These are phyloP conservation scores for Dillenia suffruticosa DNA, from an alignment of 164 flowering plant genomes.

Conservation along the genomic window DNA sequence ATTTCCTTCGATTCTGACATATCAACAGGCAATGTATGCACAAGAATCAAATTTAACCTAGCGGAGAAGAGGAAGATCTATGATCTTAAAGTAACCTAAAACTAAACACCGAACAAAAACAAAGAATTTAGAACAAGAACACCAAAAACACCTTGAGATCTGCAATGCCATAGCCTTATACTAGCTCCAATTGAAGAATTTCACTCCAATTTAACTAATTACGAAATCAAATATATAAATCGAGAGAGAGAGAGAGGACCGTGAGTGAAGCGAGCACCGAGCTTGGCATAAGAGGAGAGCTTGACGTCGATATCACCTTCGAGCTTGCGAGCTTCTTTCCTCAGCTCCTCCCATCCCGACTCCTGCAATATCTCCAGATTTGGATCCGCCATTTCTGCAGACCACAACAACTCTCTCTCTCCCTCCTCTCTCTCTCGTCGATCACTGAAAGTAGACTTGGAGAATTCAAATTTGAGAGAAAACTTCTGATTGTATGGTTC, in stretches of 20 bases:
- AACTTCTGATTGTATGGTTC: no score
- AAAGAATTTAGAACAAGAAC: no score
- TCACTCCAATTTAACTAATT: not conserved
- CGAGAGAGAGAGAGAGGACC: slow-evolving; percentile 28
- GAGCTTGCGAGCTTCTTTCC: slow-evolving; percentile 86
- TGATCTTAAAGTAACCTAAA: no score
- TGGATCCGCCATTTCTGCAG: slow-evolving; percentile 39
- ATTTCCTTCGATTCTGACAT: no score
- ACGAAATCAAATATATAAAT: not conserved
- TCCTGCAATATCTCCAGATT: slow-evolving; percentile 71
- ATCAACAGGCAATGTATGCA: no score
- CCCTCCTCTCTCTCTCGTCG: not conserved
- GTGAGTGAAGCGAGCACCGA: slow-evolving; percentile 77
- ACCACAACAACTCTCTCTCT: not conserved
- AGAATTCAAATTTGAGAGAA: no score
- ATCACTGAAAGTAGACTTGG: no score
- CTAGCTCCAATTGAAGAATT: not conserved
- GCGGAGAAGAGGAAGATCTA: no score
- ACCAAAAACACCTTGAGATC: not conserved
- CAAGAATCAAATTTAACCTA: no score
- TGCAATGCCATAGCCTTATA: slow-evolving; percentile 2
- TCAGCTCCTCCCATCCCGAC: slow-evolving; percentile 95
- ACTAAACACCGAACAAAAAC: no score
- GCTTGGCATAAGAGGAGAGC: slow-evolving; percentile 91
- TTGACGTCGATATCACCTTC: slow-evolving; percentile 98